Percentiles rank a stretch among this genome's conserved stretches.
Conservation (phyloP, 2,329 filamentous ascomycete species). For the Nectriaceae sp. region DNA sequence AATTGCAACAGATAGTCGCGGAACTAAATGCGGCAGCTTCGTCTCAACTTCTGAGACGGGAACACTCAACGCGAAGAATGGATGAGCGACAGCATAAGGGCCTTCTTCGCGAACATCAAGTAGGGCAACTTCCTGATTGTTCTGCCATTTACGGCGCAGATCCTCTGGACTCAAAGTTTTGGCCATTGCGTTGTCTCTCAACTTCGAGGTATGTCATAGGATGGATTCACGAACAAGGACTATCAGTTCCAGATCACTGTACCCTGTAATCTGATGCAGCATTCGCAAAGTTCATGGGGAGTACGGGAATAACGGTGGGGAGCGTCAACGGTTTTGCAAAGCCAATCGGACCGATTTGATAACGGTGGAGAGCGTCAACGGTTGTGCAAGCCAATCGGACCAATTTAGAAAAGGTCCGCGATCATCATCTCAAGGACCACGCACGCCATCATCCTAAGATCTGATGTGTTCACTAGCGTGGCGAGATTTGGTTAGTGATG, state of each 20-base stretch:
- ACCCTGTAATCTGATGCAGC: too few relatives aligned
- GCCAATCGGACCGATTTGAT: too few relatives aligned
- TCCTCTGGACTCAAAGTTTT: constrained; percentile 22
- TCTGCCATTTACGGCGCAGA: constrained; percentile 27
- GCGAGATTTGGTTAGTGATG: neutral
- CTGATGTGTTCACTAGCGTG: neutral
- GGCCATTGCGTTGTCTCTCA: constrained; percentile 16
- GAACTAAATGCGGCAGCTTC: constrained; percentile 28
- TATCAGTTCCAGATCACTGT: neutral
- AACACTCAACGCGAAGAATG: constrained; percentile 30
- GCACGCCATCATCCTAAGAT: neutral
- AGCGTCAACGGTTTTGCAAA: too few relatives aligned
- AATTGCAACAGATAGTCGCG: constrained; percentile 26
- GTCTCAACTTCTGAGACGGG: constrained; percentile 31
- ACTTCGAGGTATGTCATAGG: neutral
- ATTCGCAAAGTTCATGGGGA: too few relatives aligned
- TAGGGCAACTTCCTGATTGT: constrained; percentile 27
- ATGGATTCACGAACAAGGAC: neutral
- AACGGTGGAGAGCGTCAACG: neutral
- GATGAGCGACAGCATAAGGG: constrained; percentile 29
- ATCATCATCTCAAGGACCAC: neutral
- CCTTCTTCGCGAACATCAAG: constrained; percentile 35
- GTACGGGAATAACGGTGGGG: neutral
- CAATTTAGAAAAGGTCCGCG: neutral
- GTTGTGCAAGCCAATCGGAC: neutral